Evolutionary conservation across 2,329 filamentous ascomycete species (phyloP), one percentile per base, ranked within the genome.

Genomic region (Xylaria sp.): DNA sequence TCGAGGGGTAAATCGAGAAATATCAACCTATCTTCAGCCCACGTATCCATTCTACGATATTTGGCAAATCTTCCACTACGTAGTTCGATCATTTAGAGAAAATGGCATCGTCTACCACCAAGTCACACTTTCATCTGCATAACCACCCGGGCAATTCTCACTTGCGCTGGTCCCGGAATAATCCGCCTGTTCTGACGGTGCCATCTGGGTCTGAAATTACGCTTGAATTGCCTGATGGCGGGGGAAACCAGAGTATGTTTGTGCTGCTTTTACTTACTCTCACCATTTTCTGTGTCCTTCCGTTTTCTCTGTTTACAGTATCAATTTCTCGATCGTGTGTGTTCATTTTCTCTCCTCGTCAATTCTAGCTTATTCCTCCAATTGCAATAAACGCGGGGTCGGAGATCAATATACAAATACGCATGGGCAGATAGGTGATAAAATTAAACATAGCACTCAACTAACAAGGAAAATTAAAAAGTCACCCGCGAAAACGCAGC

Each of bases 191-290:
- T 25, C 25, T 67, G 33, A 67, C 58, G 5, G 79, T 87, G 65
- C 77, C 82, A 12, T 86, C 85, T 0, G 85, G 85, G 12, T 75
- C 82, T 23, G 80, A 80, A 15, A 76, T 87, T 61, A 81, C 81
- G 28, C 86, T 87, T 69, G 83, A 85, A 73, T 79, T 85, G 31
- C 80, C 82, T 23, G 85, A 86, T 71, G 85, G 84, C 54, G 83
- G 83, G 69, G 83, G 85, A 74, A 85, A 85, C 68, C 84, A 86
- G 74, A 59, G 62, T 64, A 43, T 23, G 62, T 52, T 41, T 15
- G 52, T 7, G 4, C 15, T 39, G 12, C n/a, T 33, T 43, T 23
- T 25, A 51, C 20, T 2, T 25, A 51, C 12, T 9, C 51, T n/a
- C 3, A 31, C 51, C 2, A 5, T 6, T n/a, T n/a, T 46, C 41